Percentiles rank a stretch among this genome's conserved stretches.
These are phyloP conservation scores for Lathyrus aphaca DNA, from an alignment of 306 rosid species.

Conservation along the genomic window DNA sequence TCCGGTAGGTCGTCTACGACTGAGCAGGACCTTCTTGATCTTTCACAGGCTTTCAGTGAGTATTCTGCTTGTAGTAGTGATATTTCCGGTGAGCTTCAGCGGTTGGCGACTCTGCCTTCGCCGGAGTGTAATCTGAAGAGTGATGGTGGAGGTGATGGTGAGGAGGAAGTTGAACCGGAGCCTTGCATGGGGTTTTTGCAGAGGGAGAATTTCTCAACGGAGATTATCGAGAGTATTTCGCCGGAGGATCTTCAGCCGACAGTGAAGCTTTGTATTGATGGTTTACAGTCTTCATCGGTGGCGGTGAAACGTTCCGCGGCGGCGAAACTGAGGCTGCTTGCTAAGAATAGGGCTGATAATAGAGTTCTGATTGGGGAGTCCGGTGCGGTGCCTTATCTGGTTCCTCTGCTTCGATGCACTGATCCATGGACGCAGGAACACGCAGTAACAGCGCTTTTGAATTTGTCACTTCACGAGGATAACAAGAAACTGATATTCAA, in stretches of 20 bases:
- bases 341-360: slow-evolving; percentile 91
- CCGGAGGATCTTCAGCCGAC: slow-evolving; percentile 99
- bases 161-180: slow-evolving; percentile 52
- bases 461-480: slow-evolving; percentile 79
- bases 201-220: slow-evolving; percentile 88
- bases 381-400: slow-evolving; percentile 82
- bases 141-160: slow-evolving; percentile 4
- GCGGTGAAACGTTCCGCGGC: slow-evolving; percentile 94
- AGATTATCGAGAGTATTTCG: slow-evolving; percentile 94
- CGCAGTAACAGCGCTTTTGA: slow-evolving; percentile 82
- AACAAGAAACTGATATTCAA: slow-evolving; percentile 73
- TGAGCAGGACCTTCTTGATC: slow-evolving; percentile 68
- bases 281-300: slow-evolving; percentile 68
- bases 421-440: slow-evolving; percentile 98
- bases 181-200: slow-evolving; percentile 87
- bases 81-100: slow-evolving; percentile 86
- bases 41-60: slow-evolving; percentile 90
- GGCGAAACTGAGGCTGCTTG: slow-evolving; percentile 82
- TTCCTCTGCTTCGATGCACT: slow-evolving; percentile 88
- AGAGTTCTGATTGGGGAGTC: slow-evolving; percentile 84
- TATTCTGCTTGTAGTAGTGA: slow-evolving; percentile 92
- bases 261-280: slow-evolving; percentile 90
- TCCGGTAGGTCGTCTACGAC: slow-evolving; percentile 48
- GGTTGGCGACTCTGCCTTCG: slow-evolving; percentile 72
- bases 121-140: slow-evolving; percentile 50